These are phyloP conservation scores for Pseudogymnoascus destructans DNA, from an alignment of 2,329 filamentous ascomycete genomes.

Conservation along the genomic window DNA sequence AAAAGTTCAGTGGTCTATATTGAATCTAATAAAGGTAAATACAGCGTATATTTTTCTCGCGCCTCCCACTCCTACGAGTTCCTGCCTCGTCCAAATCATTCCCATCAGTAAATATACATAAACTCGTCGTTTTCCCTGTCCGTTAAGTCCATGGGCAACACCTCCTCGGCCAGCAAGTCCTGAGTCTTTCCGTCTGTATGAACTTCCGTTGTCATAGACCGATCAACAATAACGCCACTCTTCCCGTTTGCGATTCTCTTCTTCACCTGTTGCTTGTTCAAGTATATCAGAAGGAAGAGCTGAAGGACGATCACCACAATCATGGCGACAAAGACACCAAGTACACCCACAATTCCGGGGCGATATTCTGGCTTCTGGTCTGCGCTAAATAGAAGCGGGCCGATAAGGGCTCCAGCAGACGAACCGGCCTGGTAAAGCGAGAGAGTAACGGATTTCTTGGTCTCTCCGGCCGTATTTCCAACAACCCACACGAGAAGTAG, in stretches of 20 bases:
- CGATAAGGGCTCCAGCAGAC: constrained; percentile 53
- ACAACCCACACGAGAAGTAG: constrained; percentile 57
- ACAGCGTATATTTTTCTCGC: neutral
- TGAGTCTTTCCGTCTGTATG: neutral
- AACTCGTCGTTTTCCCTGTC: constrained; percentile 57
- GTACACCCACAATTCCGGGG: constrained; percentile 41
- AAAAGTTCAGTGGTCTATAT: neutral
- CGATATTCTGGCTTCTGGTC: constrained; percentile 45
- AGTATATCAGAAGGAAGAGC: constrained; percentile 38
- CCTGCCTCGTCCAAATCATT: neutral
- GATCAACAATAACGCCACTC: constrained; percentile 43
- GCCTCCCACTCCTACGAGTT: neutral
- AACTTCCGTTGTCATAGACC: constrained; percentile 39
- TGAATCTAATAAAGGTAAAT: neutral
- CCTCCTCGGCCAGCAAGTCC: neutral
- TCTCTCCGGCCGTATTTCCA: constrained; percentile 54
- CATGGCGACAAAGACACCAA: constrained; percentile 42
- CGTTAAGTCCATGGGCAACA: constrained; percentile 43
- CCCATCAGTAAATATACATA: constrained; percentile 43
- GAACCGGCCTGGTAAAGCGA: constrained; percentile 50
- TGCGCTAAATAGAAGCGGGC: constrained; percentile 47
- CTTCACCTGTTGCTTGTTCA: constrained; percentile 44
- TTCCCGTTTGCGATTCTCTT: constrained; percentile 47
- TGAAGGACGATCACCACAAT: constrained; percentile 41
- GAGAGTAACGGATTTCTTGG: constrained; percentile 53